phyloP scores from a whole-genome alignment of 371 early-diverging fungal genomes.

The Apophysomyces sp. region DNA sequence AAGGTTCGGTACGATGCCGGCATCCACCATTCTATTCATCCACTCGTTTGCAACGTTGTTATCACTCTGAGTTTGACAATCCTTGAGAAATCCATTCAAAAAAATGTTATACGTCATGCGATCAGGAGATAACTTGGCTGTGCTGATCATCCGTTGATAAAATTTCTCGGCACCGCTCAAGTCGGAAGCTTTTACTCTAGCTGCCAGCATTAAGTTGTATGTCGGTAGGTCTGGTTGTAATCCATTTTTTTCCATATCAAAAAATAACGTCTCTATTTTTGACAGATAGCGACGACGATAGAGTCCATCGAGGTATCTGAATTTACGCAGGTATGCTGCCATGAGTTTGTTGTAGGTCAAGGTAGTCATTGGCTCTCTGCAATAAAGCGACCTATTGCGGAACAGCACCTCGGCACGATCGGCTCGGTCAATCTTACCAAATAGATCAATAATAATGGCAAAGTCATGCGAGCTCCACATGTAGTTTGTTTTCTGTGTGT shows the following conservation, averaged over 20 bases:
- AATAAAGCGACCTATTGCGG: conserved; percentile 20
- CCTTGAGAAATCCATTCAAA: conserved; percentile 18
- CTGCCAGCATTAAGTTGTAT: conserved; percentile 31
- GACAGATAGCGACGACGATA: conserved; percentile 19
- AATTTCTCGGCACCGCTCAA: neutral
- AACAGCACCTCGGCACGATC: conserved; percentile 31
- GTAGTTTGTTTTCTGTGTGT: conserved; percentile 7
- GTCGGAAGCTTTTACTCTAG: conserved; percentile 13
- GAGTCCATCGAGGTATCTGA: conserved; percentile 15
- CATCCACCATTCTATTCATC: conserved; percentile 28
- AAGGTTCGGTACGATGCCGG: conserved; percentile 19
- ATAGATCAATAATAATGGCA: conserved; percentile 23
- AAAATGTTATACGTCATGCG: conserved; percentile 27
- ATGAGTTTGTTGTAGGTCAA: conserved; percentile 29
- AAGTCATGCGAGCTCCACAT: conserved; percentile 22
- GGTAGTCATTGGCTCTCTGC: conserved; percentile 9
- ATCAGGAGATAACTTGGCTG: conserved; percentile 18
- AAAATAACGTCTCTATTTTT: conserved; percentile 20
- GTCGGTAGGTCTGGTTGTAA: conserved; percentile 19
- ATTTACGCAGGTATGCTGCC: conserved; percentile 27
- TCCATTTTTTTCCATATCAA: conserved; percentile 18
- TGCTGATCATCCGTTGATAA: neutral
- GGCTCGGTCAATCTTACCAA: conserved; percentile 24
- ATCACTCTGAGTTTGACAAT: conserved; percentile 10
- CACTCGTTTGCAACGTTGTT: conserved; percentile 13